These are phyloP conservation scores for Plasmodium gonderi DNA, from an alignment of 169 alveolate species.

Conservation along the genomic window DNA sequence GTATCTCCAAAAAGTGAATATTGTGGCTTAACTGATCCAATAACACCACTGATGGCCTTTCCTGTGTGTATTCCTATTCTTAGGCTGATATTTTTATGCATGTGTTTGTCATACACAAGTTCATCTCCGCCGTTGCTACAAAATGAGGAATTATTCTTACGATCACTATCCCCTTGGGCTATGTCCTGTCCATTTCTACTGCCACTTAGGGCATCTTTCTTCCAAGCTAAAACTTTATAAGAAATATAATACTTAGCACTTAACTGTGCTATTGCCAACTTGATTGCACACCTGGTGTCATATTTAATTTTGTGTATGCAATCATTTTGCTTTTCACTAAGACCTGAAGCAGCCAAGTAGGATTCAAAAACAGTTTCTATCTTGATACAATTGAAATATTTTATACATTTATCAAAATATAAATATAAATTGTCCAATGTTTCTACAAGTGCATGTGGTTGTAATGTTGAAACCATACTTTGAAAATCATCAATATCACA, in stretches of 20 bases:
- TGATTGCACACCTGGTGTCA: conserved; percentile 75
- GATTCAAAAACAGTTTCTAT: conserved; percentile 94
- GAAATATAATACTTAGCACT: conserved; percentile 74
- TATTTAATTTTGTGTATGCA: conserved; percentile 47
- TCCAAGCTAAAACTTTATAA: conserved; percentile 87
- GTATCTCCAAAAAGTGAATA: conserved; percentile 98
- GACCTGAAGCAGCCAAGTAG: conserved; percentile 93
- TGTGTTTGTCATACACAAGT: conserved; percentile 64
- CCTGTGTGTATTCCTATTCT: conserved; percentile 97
- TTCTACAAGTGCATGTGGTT: conserved; percentile 93
- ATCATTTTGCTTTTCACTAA: conserved; percentile 75
- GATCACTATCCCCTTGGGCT: too few relatives aligned
- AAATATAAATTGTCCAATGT: conserved; percentile 94
- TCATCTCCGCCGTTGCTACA: conserved; percentile 92
- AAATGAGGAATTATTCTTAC: conserved; percentile 92
- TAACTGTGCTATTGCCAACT: conserved; percentile 73
- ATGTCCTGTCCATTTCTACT: too few relatives aligned
- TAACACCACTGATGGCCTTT: conserved; percentile 96
- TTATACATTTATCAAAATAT: conserved; percentile 95
- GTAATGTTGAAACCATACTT: conserved; percentile 92
- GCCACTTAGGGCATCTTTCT: conserved; percentile 86
- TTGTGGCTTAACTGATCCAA: conserved; percentile 98
- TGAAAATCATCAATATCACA: conserved; percentile 98
- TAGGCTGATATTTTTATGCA: conserved; percentile 81
- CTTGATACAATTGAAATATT: conserved; percentile 91